Evolutionary conservation across 1,284 basidiomycete species (phyloP), one percentile per base, ranked within the genome.

Genomic region (Apiotrichum sp.): DNA sequence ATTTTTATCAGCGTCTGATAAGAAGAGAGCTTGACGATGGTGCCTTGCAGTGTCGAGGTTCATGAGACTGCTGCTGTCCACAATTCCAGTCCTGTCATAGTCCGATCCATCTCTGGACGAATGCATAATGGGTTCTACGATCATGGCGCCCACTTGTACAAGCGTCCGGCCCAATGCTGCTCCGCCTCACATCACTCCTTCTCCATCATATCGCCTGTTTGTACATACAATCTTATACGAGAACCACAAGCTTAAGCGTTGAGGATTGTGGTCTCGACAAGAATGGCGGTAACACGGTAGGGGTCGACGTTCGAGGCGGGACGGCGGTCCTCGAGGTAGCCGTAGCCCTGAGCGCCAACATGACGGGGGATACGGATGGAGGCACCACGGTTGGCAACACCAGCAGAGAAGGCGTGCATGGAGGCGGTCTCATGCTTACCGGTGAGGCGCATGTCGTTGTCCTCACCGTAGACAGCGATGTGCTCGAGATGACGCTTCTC

Each of bases 291-390:
- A 52, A 72, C 66, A 61, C 87, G 86, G 77, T 93, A 93, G 10
- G 90, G 88, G 76, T 93, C 89, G 67, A 97, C 89, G 83, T 98
- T 98, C 73, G 93, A 97, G 53, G 95, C 95, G 38, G 93, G 93
- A 65, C 93, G 89, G 29, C 93, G 84, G 79, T 95, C 92, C 78
- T 97, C 93, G 67, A 98, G 80, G 82, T 99, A 99, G 44, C 96
- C 95, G 74, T 86, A 89, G 62, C 93, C 93, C 78, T 93, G 86
- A 38, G 87, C 82, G 57, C 87, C 88, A 67, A 96, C 92, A 76
- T 95, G 90, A 69, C 93, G 82, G 93, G 56, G 55, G 42, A 61
- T 61, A 58, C 57, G 70, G 63, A 80, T 90, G 86, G 77, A 93
- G 51, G 91, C 92, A 72, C 93, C 95, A 78, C 95, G 90, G 83